phyloP scores from a whole-genome alignment of 2,329 filamentous ascomycete genomes.

The Myriangium duriaei region DNA sequence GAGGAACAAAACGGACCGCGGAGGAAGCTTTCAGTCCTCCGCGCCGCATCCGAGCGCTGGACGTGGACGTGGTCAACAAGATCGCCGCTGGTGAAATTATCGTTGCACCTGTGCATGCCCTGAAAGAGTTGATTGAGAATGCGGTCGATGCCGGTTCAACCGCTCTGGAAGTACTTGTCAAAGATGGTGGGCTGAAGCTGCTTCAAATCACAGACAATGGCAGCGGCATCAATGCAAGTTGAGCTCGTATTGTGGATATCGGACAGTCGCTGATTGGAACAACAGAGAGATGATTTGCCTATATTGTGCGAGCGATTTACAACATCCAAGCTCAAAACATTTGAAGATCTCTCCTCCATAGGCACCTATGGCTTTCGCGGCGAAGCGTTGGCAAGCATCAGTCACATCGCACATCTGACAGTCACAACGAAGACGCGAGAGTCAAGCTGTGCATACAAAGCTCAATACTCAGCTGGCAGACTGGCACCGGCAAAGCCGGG shows the following conservation, averaged over 20 bases:
- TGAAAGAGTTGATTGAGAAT: constrained; percentile 96
- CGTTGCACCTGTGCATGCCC: constrained; percentile 84
- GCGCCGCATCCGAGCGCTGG: constrained; percentile 57
- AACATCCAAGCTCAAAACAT: constrained; percentile 86
- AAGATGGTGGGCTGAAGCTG: constrained; percentile 88
- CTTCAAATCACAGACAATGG: constrained; percentile 97
- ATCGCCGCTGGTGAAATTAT: constrained; percentile 98
- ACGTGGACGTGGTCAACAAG: constrained; percentile 92
- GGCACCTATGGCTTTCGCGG: constrained; percentile 96
- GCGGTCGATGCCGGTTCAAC: constrained; percentile 95
- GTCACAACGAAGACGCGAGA: constrained; percentile 89
- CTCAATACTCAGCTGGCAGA: constrained; percentile 73
- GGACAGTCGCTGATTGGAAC: no score
- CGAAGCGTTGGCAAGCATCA: constrained; percentile 92
- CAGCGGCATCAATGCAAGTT: constrained; percentile 77
- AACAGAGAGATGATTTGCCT: constrained; percentile 72
- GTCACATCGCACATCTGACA: constrained; percentile 89
- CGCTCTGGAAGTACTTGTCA: constrained; percentile 76
- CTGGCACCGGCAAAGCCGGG: constrained; percentile 76
- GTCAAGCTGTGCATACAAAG: constrained; percentile 80
- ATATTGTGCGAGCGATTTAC: constrained; percentile 95
- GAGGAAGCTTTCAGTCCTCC: constrained; percentile 20
- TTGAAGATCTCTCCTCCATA: constrained; percentile 83
- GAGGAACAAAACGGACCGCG: constrained; percentile 23
- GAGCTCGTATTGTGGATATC: no score